A percentile compares a stretch with the other conserved stretches of the same genome.
Evolutionary conservation across 2,329 filamentous ascomycete genomes (phyloP).

Genomic region (Fusarium pseudonygamai): DNA sequence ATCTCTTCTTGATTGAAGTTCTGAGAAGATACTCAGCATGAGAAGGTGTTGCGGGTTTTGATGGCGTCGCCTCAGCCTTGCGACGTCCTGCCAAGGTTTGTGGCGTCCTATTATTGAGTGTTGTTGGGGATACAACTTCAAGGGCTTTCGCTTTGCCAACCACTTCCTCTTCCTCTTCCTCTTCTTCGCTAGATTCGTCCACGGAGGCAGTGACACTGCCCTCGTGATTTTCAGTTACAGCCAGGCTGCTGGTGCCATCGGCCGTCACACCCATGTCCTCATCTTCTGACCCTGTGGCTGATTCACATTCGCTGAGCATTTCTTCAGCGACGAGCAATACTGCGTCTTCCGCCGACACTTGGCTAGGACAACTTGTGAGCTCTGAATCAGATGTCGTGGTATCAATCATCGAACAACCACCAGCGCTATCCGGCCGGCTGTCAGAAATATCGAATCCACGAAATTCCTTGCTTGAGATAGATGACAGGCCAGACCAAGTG

Average conservation of each 20-base stretch:
- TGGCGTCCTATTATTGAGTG: not conserved
- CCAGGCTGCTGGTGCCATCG: not conserved
- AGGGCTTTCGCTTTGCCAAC: not conserved
- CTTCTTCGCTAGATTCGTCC: not conserved
- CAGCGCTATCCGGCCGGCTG: not conserved
- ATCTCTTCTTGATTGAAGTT: slow-evolving; percentile 34
- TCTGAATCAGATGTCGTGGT: not conserved
- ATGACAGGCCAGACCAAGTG: slow-evolving; percentile 38
- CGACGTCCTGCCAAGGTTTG: not conserved
- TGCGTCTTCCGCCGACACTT: not conserved
- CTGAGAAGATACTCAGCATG: slow-evolving; percentile 34
- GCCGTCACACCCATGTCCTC: slow-evolving; percentile 2
- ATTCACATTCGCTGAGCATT: not conserved
- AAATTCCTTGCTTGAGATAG: slow-evolving; percentile 24
- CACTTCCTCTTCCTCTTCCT: not conserved
- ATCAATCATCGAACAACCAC: not conserved
- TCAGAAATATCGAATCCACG: slow-evolving; percentile 1
- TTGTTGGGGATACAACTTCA: not conserved
- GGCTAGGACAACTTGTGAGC: not conserved
- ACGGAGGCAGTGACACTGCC: not conserved
- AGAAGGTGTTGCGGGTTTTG: not conserved
- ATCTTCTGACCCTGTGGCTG: not conserved
- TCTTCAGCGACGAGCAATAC: not conserved
- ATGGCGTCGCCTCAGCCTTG: not conserved
- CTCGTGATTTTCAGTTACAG: not conserved